Evolutionary conservation across 1,284 basidiomycete genomes (phyloP), one percentile per base, ranked within the genome.

Genomic region (Rhodofomes roseus): DNA sequence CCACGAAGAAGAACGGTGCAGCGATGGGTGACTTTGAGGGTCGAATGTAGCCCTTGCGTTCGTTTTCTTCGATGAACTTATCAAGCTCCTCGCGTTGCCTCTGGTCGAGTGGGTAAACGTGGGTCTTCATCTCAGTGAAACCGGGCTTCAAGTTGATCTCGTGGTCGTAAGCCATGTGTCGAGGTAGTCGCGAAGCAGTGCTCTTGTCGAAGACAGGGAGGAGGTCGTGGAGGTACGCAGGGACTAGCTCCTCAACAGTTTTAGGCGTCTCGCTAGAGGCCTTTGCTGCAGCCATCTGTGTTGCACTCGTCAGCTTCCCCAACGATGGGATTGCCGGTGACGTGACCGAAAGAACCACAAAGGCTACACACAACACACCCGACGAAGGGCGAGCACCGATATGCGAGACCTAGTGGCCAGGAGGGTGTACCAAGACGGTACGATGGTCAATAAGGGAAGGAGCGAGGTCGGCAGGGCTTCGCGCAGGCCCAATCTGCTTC

Each of bases 1-100:
- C 70, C 29, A 77, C 71, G 56, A 78, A 79, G 23, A 79, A 70
- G 53, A 77, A 67, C 0, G 76, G 73, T 0, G 74, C 60, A 0
- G 59, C 70, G 48, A 66, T 65, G 0, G 68, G 66, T 2, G 70
- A 69, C 23, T 67, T 71, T 0, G 72, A 72, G 8, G 56, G 60
- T 0, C 59, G 48, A 25, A 72, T 73, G 4, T 51, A 52, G 2
- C 70, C 64, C 11, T 44, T 65, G 2, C 43, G 18, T 0, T 76
- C 65, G 55, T 73, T 74, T 34, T 76, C 71, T 7, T 71, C 60
- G 1, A 75, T n/a, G 60, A 71, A 75, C 18, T 57, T 58, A 20
- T 66, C 61, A 2, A 74, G 54, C 2, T 64, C 62, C 11, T 57
- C 31, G 39, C 70, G 66, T 58, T 76, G 69, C 1, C 53, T 53